Conservation (phyloP, 495 filamentous ascomycete species). For the Penicillium lividum region DNA sequence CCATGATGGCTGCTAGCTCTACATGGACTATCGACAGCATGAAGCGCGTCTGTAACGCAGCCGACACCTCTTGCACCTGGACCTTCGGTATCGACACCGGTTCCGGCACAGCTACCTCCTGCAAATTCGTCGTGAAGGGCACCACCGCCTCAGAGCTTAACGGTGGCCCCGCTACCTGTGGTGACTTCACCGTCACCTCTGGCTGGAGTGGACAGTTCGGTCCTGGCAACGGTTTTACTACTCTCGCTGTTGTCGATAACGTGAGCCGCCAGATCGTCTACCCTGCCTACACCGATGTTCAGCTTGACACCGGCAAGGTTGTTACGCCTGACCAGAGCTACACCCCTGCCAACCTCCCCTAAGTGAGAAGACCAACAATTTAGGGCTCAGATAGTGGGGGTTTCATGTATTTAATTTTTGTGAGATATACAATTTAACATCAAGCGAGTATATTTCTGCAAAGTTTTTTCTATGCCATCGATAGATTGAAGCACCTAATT, state of each 20-base stretch:
- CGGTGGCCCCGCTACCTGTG: constrained; percentile 44
- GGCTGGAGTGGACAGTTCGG: constrained; percentile 60
- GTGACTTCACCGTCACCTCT: constrained; percentile 51
- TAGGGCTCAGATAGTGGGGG: neutral
- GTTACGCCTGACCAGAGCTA: constrained; percentile 58
- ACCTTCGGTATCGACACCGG: constrained; percentile 48
- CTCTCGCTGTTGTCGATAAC: constrained; percentile 49
- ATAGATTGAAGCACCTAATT: neutral
- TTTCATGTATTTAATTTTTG: neutral
- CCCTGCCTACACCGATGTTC: constrained; percentile 50
- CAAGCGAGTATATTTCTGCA: constrained; percentile 37
- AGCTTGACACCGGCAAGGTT: constrained; percentile 44
- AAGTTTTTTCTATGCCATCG: neutral
- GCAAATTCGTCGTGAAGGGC: constrained; percentile 44
- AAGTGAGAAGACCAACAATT: neutral
- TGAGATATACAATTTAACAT: neutral
- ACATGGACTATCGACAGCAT: constrained; percentile 52
- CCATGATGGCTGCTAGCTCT: constrained; percentile 41
- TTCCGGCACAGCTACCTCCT: constrained; percentile 27
- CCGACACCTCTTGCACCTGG: constrained; percentile 48
- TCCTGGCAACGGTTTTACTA: constrained; percentile 53
- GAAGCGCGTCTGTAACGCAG: constrained; percentile 48
- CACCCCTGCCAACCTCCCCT: constrained; percentile 42
- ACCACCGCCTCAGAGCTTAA: constrained; percentile 34
- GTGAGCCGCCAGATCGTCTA: constrained; percentile 43